Percentiles rank a stretch among this genome's conserved stretches.
Conservation (phyloP, 2,329 filamentous ascomycete species). For the Geosmithia flava region DNA sequence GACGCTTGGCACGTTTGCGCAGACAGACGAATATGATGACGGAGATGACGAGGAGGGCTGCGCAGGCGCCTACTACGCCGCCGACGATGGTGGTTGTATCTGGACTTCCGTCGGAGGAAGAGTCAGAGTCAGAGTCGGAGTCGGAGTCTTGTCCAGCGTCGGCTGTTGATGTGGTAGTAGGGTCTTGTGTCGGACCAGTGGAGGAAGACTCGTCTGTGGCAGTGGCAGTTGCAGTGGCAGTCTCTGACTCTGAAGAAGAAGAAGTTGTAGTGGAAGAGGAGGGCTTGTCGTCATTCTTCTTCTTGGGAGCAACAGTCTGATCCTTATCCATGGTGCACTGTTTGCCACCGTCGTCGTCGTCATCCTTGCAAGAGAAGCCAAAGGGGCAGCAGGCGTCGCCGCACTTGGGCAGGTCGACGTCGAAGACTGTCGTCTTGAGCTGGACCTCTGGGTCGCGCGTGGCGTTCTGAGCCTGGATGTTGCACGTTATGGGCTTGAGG, state of each 20-base stretch:
- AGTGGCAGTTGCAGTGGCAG: constrained; percentile 4
- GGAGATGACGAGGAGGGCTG: constrained; percentile 25
- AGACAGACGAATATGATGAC: constrained; percentile 27
- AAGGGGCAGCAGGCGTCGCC: constrained; percentile 56
- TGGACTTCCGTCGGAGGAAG: constrained; percentile 12
- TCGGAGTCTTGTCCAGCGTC: constrained; percentile 1
- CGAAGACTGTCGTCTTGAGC: constrained; percentile 55
- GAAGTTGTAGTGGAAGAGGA: not conserved
- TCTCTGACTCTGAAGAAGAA: not conserved
- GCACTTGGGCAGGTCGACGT: constrained; percentile 42
- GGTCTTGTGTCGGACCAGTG: not conserved
- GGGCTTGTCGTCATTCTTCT: constrained; percentile 6
- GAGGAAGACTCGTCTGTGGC: not conserved
- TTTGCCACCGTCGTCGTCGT: constrained; percentile 6
- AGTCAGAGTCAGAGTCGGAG: constrained; percentile 12
- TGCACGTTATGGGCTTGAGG: constrained; percentile 54
- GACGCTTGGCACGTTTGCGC: constrained; percentile 11
- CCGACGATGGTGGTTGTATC: constrained; percentile 28
- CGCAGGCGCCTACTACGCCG: constrained; percentile 32
- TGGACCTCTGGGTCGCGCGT: constrained; percentile 40
- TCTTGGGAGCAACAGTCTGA: constrained; percentile 27
- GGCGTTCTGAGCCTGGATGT: constrained; percentile 48
- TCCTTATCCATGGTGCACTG: constrained; percentile 40
- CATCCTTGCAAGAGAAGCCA: constrained; percentile 51
- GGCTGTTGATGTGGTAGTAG: constrained; percentile 4